Conservation (phyloP, 2,329 filamentous ascomycete species). For the Colletotrichum salicis region DNA sequence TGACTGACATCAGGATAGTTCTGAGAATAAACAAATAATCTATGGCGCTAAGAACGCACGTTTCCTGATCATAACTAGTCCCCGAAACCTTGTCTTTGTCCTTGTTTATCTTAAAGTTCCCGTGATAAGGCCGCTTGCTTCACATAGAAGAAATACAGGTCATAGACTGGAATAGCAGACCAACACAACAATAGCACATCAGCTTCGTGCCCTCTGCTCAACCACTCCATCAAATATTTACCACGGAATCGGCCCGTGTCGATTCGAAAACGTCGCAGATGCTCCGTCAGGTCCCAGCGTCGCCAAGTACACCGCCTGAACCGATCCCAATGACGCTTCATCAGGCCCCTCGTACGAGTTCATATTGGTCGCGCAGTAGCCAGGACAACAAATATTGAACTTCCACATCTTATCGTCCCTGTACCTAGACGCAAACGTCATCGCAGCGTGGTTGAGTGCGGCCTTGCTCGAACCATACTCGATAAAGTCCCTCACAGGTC, state of each 20-base stretch:
- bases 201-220: background rate
- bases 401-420: constrained; percentile 20
- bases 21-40: too few relatives aligned
- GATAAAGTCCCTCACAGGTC: background rate
- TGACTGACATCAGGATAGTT: too few relatives aligned
- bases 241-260: constrained; percentile 17
- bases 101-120: too few relatives aligned
- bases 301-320: constrained; percentile 22
- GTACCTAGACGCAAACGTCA: constrained; percentile 15
- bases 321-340: constrained; percentile 25
- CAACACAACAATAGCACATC: too few relatives aligned
- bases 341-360: constrained; percentile 5
- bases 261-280: constrained; percentile 14
- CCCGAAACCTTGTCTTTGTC: too few relatives aligned
- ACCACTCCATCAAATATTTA: background rate
- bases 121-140: too few relatives aligned
- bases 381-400: constrained; percentile 29
- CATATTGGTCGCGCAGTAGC: constrained; percentile 28
- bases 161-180: background rate
- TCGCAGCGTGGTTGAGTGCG: constrained; percentile 22
- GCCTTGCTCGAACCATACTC: constrained; percentile 31
- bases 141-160: too few relatives aligned
- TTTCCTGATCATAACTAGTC: too few relatives aligned
- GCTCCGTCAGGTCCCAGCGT: constrained; percentile 20
- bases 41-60: too few relatives aligned